Evolutionary conservation across 2,329 filamentous ascomycete species (phyloP).

Genomic region (Colletotrichum sansevieriae): DNA sequence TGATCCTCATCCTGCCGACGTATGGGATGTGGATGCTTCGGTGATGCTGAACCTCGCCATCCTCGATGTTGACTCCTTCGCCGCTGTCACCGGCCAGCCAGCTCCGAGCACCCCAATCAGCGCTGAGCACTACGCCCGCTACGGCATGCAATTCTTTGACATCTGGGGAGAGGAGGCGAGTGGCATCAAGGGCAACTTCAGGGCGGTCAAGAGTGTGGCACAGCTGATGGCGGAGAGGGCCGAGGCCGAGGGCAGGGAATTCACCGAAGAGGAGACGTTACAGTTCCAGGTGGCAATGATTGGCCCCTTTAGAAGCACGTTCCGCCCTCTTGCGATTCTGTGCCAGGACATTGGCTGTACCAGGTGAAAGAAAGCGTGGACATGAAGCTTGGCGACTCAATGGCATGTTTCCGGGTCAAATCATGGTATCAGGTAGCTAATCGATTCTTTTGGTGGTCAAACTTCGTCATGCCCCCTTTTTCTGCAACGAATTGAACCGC

Average conservation of each 20-base stretch:
- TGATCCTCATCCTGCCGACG: slow-evolving; percentile 46
- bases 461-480: not conserved
- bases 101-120: slow-evolving; percentile 52
- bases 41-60: slow-evolving; percentile 55
- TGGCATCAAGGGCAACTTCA: slow-evolving; percentile 41
- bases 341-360: slow-evolving; percentile 11
- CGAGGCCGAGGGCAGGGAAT: slow-evolving; percentile 22
- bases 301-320: slow-evolving; percentile 38
- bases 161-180: slow-evolving; percentile 41
- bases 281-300: slow-evolving; percentile 28
- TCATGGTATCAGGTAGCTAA: no score
- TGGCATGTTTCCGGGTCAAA: no score
- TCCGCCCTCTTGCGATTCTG: slow-evolving; percentile 37
- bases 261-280: slow-evolving; percentile 36
- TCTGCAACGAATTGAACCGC: not conserved
- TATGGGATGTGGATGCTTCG: slow-evolving; percentile 49
- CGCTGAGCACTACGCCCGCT: slow-evolving; percentile 49
- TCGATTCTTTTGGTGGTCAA: not conserved
- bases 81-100: slow-evolving; percentile 50
- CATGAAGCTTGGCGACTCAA: no score
- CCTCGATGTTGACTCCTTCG: slow-evolving; percentile 52
- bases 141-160: slow-evolving; percentile 54
- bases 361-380: no score
- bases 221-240: slow-evolving; percentile 41
- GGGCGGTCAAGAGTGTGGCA: slow-evolving; percentile 43